phyloP scores from a whole-genome alignment of 257 asterid genomes.

The Verbascum thapsus region DNA sequence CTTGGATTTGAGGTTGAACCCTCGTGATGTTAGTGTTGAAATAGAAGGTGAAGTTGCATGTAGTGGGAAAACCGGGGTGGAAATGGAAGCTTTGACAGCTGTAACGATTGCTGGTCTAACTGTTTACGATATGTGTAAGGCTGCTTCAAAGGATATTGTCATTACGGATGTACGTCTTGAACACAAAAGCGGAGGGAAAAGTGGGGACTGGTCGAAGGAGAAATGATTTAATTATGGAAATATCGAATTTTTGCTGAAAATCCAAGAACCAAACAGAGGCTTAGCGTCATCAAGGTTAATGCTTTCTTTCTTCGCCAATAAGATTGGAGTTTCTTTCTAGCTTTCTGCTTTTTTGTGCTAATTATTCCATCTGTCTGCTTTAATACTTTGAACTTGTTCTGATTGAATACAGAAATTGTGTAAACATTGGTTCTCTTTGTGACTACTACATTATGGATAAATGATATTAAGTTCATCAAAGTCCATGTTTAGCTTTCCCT shows the following conservation, averaged over 20 bases:
- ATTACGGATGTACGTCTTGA: conserved; percentile 69
- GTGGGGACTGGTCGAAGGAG: conserved; percentile 80
- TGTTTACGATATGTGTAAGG: conserved; percentile 89
- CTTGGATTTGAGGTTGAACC: conserved; percentile 54
- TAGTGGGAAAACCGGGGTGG: conserved; percentile 78
- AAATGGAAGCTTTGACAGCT: conserved; percentile 91
- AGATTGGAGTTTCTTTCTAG: conserved; percentile 4
- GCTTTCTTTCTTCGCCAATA: background rate
- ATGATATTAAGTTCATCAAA: too few species aligned
- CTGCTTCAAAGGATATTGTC: conserved; percentile 70
- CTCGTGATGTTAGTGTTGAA: conserved; percentile 56
- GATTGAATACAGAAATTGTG: too few species aligned
- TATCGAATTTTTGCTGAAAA: background rate
- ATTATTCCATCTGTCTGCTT: background rate
- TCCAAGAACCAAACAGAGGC: background rate
- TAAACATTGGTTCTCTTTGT: too few species aligned
- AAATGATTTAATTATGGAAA: conserved; percentile 28
- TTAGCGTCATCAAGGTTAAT: conserved; percentile 1
- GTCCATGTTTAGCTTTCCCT: too few species aligned
- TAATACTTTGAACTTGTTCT: too few species aligned
- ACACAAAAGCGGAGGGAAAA: conserved; percentile 76
- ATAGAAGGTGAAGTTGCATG: conserved; percentile 61
- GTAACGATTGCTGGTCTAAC: conserved; percentile 80
- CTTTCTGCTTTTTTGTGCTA: too few species aligned
- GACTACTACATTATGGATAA: too few species aligned